Evolutionary conservation across 371 early-diverging fungal species (phyloP), one percentile per base, ranked within the genome.

Genomic region (Polyrhizophydium stewartii): DNA sequence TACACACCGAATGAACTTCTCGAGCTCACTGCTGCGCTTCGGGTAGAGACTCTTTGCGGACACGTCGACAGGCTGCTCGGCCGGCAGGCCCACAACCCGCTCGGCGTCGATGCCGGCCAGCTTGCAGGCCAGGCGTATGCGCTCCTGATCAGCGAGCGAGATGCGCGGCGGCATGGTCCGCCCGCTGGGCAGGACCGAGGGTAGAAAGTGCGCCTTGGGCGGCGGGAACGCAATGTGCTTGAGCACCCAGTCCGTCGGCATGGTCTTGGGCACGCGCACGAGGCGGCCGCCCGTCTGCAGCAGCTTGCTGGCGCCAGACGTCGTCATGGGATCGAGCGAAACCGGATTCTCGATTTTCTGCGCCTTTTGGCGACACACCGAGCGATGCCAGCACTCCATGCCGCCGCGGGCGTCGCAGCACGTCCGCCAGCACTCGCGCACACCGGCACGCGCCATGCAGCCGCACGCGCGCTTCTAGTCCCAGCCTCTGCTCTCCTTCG

Each of bases 161-260:
- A 74, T 67, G 31, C 61, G 49, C 21, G 75, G 75, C 6, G 69
- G 67, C 32, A 67, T 61, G 28, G 58, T 25, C 21, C 57, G 50
- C 50, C 72, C 72, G 55, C 67, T 64, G 30, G 60, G 33, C 0
- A 59, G 32, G 33, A 27, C 17, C 1, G 45, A 25, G 13, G 69
- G 60, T 1, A n/a, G 53, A 43, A 67, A 65, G 51, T 41, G 38
- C 22, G 60, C 22, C 25, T 62, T 45, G 10, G 75, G 69, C 28
- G 75, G 72, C 22, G 71, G 71, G 63, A 69, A 62, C 24, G 69
- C 75, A 41, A 74, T 62, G 40, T 71, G 70, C 50, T 69, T 69
- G 21, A 74, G 68, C 28, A 74, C 64, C 56, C 64, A 69, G 62
- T 67, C 50, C 12, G 65, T 67, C 55, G 72, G 71, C 75, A 74